Evolutionary conservation across 1,139 yeast species (phyloP), one percentile per base, ranked within the genome.

Genomic region (Pichiaceae sp.): DNA sequence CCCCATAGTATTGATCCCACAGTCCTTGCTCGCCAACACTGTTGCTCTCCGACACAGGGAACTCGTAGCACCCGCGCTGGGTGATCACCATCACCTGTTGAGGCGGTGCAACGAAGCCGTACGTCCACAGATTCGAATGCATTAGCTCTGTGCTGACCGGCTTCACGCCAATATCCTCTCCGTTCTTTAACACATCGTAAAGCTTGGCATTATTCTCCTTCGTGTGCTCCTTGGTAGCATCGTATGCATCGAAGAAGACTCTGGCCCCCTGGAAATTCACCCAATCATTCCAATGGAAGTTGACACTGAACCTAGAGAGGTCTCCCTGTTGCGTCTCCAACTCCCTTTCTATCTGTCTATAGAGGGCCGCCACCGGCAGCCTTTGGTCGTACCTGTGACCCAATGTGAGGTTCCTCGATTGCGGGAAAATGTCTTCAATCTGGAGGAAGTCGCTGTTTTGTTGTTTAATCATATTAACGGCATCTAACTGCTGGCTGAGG

Each of bases 201-300:
- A 34, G 14, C 36, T 29, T 20, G 20, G 12, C 16, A 18, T 18
- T 20, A 16, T 18, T 20, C 21, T 29, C 24, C 11, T 18, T 15
- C 15, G 6, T 28, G 27, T 19, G 17, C 19, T 18, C 18, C 8
- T 15, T 5, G 26, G 14, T 4, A 2, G 19, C 15, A 7, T 34
- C 23, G 18, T 29, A 29, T 8, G 36, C 36, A 7, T 23, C 17
- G 17, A 29, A 21, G 7, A 34, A 7, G 21, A 29, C 20, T 9
- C 21, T 17, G 17, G 36, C 19, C n/a, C 21, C 8, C 12, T 29
- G 29, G n/a, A 34, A 17, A 17, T 34, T 34, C 21, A 29, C 23
- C 36, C 36, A 34, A 21, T 34, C 36, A 4, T 28, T 20, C 36
- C 36, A 34, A 23, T 29, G 21, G 36, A 34, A 34, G 9, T 21